These are phyloP conservation scores for Coniochaeta sp. DNA, from an alignment of 2,329 filamentous ascomycete genomes.

Conservation along the genomic window DNA sequence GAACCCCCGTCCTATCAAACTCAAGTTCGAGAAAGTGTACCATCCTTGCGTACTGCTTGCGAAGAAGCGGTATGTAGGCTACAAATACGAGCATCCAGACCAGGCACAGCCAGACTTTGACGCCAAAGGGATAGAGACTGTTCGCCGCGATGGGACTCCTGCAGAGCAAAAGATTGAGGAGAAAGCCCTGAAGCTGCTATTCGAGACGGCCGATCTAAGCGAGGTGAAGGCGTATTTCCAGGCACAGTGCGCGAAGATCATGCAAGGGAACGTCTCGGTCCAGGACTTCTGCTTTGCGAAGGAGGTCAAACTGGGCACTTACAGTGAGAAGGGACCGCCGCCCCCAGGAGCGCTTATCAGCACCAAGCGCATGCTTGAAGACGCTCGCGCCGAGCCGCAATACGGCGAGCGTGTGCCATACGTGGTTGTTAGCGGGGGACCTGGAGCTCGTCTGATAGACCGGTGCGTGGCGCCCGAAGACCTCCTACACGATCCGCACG, in stretches of 20 bases:
- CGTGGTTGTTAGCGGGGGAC: conserved; percentile 82
- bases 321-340: conserved; percentile 70
- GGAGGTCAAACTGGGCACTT: conserved; percentile 85
- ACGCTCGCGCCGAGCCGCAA: conserved; percentile 81
- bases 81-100: conserved; percentile 78
- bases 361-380: conserved; percentile 76
- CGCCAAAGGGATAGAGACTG: conserved; percentile 97
- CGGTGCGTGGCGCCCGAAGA: conserved; percentile 84
- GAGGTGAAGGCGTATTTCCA: conserved; percentile 89
- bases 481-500: conserved; percentile 66
- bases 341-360: conserved; percentile 87
- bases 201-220: conserved; percentile 82
- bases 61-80: conserved; percentile 97
- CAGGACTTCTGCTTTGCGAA: conserved; percentile 95
- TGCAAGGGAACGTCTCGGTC: conserved; percentile 78
- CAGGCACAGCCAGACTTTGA: conserved; percentile 85
- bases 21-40: conserved; percentile 99
- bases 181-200: conserved; percentile 79
- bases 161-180: conserved; percentile 97
- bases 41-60: conserved; percentile 88
- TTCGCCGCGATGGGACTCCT: conserved; percentile 87
- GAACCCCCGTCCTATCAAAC: conserved; percentile 86
- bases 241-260: conserved; percentile 82
- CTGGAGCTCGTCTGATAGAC: conserved; percentile 77
- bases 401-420: conserved; percentile 95